Evolutionary conservation across 2,329 filamentous ascomycete species (phyloP).

Genomic region (Claviceps fusiformis): DNA sequence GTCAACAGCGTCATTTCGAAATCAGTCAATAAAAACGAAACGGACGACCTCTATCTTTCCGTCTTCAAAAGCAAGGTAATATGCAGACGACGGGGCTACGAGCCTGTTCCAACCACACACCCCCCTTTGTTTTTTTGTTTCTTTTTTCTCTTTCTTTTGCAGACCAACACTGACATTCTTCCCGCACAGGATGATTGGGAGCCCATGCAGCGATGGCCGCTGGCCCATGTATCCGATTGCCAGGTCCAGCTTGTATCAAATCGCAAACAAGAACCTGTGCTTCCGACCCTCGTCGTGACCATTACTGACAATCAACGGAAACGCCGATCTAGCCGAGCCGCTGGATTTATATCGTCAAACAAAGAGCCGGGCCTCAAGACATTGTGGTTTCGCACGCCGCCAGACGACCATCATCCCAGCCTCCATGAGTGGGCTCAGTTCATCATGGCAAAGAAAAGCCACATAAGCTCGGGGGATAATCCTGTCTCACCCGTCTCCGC

Average conservation of each 20-base stretch:
- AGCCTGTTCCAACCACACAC: neutral
- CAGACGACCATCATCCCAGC: conserved; percentile 35
- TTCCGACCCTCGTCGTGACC: conserved; percentile 46
- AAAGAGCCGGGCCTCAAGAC: conserved; percentile 36
- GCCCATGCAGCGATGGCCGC: conserved; percentile 38
- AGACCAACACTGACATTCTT: conserved; percentile 2
- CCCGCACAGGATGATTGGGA: conserved; percentile 35
- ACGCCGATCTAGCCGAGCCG: conserved; percentile 49
- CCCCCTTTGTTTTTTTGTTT: no score
- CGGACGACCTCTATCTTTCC: conserved; percentile 34
- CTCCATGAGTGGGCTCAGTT: conserved; percentile 47
- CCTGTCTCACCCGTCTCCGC: conserved; percentile 40
- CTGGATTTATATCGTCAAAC: conserved; percentile 36
- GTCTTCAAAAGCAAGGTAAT: conserved; percentile 43
- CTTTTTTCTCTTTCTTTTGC: neutral
- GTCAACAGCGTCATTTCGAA: conserved; percentile 25
- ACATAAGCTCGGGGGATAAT: conserved; percentile 33
- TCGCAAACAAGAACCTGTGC: conserved; percentile 45
- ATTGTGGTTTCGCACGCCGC: conserved; percentile 42
- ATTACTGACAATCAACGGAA: conserved; percentile 49
- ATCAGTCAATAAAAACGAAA: conserved; percentile 17
- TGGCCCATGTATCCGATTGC: conserved; percentile 40
- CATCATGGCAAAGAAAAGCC: conserved; percentile 32
- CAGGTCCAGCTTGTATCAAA: conserved; percentile 45
- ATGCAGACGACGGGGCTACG: neutral